These are phyloP conservation scores for Teratosphaeria pseudoeucalypti DNA, from an alignment of 2,329 filamentous ascomycete species.

Conservation along the genomic window DNA sequence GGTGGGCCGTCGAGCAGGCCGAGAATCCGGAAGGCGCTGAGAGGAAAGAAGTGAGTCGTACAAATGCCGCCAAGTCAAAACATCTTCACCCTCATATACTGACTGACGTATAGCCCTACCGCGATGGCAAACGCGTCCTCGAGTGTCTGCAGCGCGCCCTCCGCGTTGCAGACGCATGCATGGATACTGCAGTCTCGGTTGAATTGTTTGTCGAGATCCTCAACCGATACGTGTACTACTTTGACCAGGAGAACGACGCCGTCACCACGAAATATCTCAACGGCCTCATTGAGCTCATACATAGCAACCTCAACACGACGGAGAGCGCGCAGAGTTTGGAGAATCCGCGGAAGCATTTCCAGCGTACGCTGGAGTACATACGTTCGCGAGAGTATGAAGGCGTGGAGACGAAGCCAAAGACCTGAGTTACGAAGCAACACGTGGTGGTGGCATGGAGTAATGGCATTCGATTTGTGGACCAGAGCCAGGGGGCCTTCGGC, in stretches of 20 bases:
- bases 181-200: conserved; percentile 95
- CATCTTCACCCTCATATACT: conserved; percentile 11
- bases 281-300: conserved; percentile 93
- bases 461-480: not conserved
- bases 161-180: conserved; percentile 93
- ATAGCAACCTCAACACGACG: conserved; percentile 74
- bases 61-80: not conserved
- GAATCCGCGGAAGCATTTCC: conserved; percentile 84
- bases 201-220: conserved; percentile 98
- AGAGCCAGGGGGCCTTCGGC: not conserved
- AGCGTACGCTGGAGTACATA: conserved; percentile 91
- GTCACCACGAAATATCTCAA: conserved; percentile 98
- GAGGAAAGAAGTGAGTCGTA: conserved; percentile 4
- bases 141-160: conserved; percentile 93
- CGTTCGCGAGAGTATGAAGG: conserved; percentile 85
- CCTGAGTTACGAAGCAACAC: not conserved
- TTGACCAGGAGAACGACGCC: conserved; percentile 97
- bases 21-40: conserved; percentile 54
- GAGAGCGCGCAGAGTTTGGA: conserved; percentile 67
- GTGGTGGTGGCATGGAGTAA: not conserved
- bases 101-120: conserved; percentile 59
- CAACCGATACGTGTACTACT: conserved; percentile 98
- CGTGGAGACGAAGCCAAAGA: conserved; percentile 58
- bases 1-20: conserved; percentile 86
- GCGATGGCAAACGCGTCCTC: conserved; percentile 91